Conservation (phyloP, 2,329 filamentous ascomycete genomes). For the Diaporthe sp. region DNA sequence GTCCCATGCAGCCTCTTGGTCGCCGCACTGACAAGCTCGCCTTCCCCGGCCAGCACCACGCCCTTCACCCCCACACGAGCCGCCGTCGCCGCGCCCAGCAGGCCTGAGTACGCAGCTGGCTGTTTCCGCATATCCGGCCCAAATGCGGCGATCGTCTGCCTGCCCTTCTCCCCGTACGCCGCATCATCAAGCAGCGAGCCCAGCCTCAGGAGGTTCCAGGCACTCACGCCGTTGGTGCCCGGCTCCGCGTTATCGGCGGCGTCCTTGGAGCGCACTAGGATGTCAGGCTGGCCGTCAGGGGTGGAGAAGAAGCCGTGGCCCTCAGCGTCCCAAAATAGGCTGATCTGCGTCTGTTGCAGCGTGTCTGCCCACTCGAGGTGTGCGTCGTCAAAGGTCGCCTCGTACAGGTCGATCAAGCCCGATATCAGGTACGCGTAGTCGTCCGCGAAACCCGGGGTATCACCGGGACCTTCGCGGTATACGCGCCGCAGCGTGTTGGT, state of each 20-base stretch:
- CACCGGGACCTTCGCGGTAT: constrained; percentile 75
- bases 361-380: constrained; percentile 83
- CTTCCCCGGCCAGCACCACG: constrained; percentile 16
- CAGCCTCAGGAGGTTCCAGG: constrained; percentile 83
- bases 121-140: constrained; percentile 89
- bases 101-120: constrained; percentile 58
- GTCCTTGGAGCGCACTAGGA: constrained; percentile 87
- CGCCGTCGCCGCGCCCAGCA: constrained; percentile 18
- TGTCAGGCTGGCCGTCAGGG: constrained; percentile 69
- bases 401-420: constrained; percentile 84
- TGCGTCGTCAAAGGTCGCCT: constrained; percentile 80
- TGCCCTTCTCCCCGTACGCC: constrained; percentile 72
- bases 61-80: constrained; percentile 14
- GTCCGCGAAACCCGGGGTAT: constrained; percentile 83
- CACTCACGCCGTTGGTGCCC: constrained; percentile 84
- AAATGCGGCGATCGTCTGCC: constrained; percentile 81
- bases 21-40: constrained; percentile 18
- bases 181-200: constrained; percentile 76
- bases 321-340: constrained; percentile 77
- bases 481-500: constrained; percentile 78
- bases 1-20: neutral
- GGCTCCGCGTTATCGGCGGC: constrained; percentile 91
- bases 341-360: constrained; percentile 81
- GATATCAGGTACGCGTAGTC: constrained; percentile 89
- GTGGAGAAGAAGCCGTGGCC: constrained; percentile 78